Evolutionary conservation across 345 rosid species (phyloP).

Genomic region (Odontarrhena argentea): DNA sequence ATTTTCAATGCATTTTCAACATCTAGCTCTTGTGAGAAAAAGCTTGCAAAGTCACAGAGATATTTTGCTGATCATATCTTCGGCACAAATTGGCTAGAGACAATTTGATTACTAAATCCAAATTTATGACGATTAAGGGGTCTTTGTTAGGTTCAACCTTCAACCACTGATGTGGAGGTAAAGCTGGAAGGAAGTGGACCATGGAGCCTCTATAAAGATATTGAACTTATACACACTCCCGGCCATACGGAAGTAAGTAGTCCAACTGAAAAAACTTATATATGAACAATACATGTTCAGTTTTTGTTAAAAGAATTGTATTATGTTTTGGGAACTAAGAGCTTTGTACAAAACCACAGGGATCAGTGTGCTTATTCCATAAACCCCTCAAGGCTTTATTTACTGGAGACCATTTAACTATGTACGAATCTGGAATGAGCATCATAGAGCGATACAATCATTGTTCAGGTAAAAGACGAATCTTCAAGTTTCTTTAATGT

Average conservation of each 20-base stretch:
- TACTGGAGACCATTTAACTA: conserved; percentile 39
- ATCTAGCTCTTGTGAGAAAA: conserved; percentile 2
- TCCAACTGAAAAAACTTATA: conserved; percentile 25
- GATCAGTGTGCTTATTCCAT: conserved; percentile 42
- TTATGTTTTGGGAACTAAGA: conserved; percentile 18
- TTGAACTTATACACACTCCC: conserved; percentile 60
- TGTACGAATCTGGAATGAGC: conserved; percentile 36
- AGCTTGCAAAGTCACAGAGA: not conserved
- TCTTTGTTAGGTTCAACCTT: conserved; percentile 48
- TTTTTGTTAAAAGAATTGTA: not conserved
- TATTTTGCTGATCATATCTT: not conserved
- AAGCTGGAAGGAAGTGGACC: conserved; percentile 70
- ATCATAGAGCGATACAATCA: conserved; percentile 40
- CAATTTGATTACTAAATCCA: not conserved
- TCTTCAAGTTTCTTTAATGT: not conserved
- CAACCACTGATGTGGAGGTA: conserved; percentile 56
- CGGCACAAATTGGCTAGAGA: conserved; percentile 14
- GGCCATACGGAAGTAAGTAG: conserved; percentile 59
- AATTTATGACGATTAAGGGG: conserved; percentile 17
- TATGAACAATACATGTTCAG: not conserved
- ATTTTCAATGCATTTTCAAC: conserved; percentile 1
- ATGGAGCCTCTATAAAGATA: conserved; percentile 52
- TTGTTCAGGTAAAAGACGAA: conserved; percentile 35
- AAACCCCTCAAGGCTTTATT: conserved; percentile 42
- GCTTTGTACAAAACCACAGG: conserved; percentile 31